Evolutionary conservation across 106 monocot genomes (phyloP), one percentile per base, ranked within the genome.

Genomic region (Allium sativum): DNA sequence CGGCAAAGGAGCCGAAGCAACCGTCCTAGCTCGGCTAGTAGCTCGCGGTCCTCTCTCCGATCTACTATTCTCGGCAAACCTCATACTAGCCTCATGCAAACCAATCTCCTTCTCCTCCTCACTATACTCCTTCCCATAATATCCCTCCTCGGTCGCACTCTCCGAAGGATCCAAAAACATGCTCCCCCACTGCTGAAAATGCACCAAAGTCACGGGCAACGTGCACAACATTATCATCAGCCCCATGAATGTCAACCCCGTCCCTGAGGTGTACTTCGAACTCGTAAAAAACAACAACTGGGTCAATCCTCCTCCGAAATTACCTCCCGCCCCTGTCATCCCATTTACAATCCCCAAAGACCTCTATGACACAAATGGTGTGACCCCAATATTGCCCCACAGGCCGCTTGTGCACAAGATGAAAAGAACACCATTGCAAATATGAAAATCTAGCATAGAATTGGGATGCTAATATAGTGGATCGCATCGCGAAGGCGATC

Each of bases 281-380:
- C 81, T 59, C 21, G 62, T 76, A 69, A 81, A 81, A 65, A 81
- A 81, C 0, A 81, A 59, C 17, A 81, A 56, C 61, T 81, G 81
- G 7, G 81, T 81, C 20, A 81, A 45, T 7, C 62, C 76, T 9
- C 76, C 42, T 15, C 81, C 81, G 20, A 76, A 62, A 68, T 81
- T 81, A 11, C 81, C 81, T 0, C 81, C 81, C 48, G 73, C 53
- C 43, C 65, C 71, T 40, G 66, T 68, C 56, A 61, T 44, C 5
- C 68, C 59, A 7, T 56, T 50, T 16, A 70, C 52, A 3, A 51
- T 43, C 1, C 62, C 54, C 14, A 67, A 22, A 7, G 68, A 75
- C 8, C 62, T 16, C 6, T 62, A 17, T 10, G 80, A 80, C 21
- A 80, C 47, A 71, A 80, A 80, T 52, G 80, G 80, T 55, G 75